Evolutionary conservation across 441 rosid species (phyloP).

Genomic region (Lepidium campestre): DNA sequence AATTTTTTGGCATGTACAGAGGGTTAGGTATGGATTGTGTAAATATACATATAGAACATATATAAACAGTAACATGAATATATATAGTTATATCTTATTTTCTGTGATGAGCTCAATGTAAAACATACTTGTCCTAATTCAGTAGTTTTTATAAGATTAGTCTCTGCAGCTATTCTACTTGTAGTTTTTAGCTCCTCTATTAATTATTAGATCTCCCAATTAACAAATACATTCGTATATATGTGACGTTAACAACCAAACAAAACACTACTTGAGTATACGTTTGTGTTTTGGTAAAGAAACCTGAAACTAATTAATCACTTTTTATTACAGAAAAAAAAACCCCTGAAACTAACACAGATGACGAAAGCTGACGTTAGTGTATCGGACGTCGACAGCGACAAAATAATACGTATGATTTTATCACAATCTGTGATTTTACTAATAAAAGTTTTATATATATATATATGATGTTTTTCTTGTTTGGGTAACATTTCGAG

Average conservation of each 20-base stretch:
- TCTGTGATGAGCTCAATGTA: conserved; percentile 1
- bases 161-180: conserved; percentile 14
- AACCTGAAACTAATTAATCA: too few species aligned
- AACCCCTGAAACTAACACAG: conserved; percentile 12
- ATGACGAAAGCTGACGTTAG: conserved; percentile 11
- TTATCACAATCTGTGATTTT: background rate
- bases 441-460: background rate
- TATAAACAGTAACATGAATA: background rate
- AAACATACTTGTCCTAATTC: conserved; percentile 28
- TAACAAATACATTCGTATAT: background rate
- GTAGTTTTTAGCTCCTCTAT: conserved; percentile 17
- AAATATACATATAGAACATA: background rate
- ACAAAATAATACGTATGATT: conserved; percentile 1
- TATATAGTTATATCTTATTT: background rate
- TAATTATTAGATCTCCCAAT: conserved; percentile 9
- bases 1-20: background rate
- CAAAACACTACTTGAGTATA: too few species aligned
- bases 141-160: conserved; percentile 18
- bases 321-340: background rate
- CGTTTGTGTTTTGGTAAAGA: too few species aligned
- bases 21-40: conserved; percentile 16
- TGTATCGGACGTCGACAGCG: background rate
- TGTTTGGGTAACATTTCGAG: conserved; percentile 25
- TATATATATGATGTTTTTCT: too few species aligned
- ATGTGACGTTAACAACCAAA: background rate